These are phyloP conservation scores for Scortechinia acanthostroma DNA, from an alignment of 2,329 filamentous ascomycete species.

Conservation along the genomic window DNA sequence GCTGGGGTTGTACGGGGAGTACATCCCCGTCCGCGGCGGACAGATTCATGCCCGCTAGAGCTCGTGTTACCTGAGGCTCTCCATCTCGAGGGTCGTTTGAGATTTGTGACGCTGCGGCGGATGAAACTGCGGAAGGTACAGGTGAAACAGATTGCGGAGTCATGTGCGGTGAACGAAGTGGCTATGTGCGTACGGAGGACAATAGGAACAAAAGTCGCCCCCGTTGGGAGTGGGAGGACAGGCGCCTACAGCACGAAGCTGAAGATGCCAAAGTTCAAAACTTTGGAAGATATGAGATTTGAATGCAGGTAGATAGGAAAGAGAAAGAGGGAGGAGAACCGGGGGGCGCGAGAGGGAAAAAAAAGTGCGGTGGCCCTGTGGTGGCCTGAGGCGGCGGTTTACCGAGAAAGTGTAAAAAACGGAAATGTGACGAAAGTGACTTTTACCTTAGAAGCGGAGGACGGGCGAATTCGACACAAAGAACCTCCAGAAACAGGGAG, in stretches of 20 bases:
- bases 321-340: not conserved
- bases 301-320: not conserved
- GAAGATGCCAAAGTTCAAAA: not conserved
- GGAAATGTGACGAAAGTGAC: no score
- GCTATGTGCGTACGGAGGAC: not conserved
- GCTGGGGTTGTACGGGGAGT: not conserved
- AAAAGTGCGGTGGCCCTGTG: not conserved
- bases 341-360: not conserved
- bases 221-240: not conserved
- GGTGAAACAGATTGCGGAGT: not conserved
- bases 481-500: no score
- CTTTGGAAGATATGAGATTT: not conserved
- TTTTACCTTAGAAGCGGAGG: no score
- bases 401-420: no score
- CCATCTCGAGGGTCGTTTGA: not conserved
- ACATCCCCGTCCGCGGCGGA: not conserved
- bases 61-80: constrained; percentile 1
- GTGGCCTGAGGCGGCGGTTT: not conserved
- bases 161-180: constrained; percentile 2
- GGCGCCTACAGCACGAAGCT: not conserved
- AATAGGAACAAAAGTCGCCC: not conserved
- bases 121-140: not conserved
- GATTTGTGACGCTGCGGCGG: not conserved
- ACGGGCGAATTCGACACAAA: no score
- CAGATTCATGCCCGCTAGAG: constrained; percentile 1